These are phyloP conservation scores for Paecilomyces niveus DNA, from an alignment of 2,329 filamentous ascomycete species.

Conservation along the genomic window DNA sequence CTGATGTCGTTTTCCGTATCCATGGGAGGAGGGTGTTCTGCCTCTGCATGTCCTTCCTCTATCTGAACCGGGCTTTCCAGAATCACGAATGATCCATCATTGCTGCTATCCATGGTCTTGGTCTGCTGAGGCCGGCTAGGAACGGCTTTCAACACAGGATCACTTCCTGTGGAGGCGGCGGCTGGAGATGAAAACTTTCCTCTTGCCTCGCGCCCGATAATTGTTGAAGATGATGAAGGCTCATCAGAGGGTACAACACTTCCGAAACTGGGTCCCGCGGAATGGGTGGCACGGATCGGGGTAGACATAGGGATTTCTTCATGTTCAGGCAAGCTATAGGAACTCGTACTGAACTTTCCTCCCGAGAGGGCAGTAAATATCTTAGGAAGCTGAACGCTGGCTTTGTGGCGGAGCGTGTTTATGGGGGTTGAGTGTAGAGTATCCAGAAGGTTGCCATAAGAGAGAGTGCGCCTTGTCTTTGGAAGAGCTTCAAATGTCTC, in stretches of 20 bases:
- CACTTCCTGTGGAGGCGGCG: neutral
- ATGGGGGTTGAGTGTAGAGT: neutral
- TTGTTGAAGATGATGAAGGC: neutral
- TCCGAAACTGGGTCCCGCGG: conserved; percentile 9
- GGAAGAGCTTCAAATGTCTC: conserved; percentile 8
- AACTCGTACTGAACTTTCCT: neutral
- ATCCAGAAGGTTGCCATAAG: conserved; percentile 8
- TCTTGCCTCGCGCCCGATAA: conserved; percentile 3
- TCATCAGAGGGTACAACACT: neutral
- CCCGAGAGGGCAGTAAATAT: conserved; percentile 10
- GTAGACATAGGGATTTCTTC: neutral
- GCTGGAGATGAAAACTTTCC: conserved; percentile 8
- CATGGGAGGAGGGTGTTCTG: conserved; percentile 16
- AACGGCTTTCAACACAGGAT: neutral
- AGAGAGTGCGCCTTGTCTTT: conserved; percentile 9
- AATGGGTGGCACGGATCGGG: conserved; percentile 1
- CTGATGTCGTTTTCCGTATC: conserved; percentile 22
- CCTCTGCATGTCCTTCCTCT: conserved; percentile 12
- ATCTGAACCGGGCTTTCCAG: conserved; percentile 7
- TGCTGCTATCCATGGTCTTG: neutral
- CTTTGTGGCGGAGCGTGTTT: conserved; percentile 10
- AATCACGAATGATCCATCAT: conserved; percentile 2
- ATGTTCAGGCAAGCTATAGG: neutral
- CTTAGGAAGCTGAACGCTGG: conserved; percentile 13
- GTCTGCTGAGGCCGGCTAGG: neutral